phyloP scores from a whole-genome alignment of 129 eudicot genomes.

The Flaveria robusta region DNA sequence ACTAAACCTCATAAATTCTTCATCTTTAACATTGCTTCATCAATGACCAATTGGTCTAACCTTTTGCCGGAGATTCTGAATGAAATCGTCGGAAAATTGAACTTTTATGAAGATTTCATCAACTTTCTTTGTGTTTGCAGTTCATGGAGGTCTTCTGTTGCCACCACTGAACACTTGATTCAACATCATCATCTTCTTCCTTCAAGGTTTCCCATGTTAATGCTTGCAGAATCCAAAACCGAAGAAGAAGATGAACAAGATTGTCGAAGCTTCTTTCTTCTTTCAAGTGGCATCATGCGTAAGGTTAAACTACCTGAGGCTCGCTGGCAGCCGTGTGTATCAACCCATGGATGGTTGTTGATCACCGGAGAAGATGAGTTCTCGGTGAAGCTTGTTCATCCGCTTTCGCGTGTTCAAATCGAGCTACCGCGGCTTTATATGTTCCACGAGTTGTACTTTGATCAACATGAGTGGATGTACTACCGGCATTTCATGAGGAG shows the following conservation, averaged over 20 bases:
- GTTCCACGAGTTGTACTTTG: conserved; percentile 27
- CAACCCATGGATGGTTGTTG: conserved; percentile 32
- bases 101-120: conserved; percentile 32
- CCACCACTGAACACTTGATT: conserved; percentile 8
- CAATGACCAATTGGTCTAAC: conserved; percentile 27
- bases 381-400: conserved; percentile 24
- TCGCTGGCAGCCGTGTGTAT: conserved; percentile 24
- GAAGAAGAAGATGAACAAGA: conserved; percentile 13
- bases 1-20: no score
- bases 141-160: conserved; percentile 27
- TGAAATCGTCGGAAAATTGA: conserved; percentile 15
- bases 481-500: conserved; percentile 24
- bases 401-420: conserved; percentile 32
- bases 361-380: conserved; percentile 34
- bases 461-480: conserved; percentile 34
- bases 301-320: conserved; percentile 30
- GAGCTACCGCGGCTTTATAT: conserved; percentile 29
- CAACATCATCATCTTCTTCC: conserved; percentile 21
- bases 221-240: conserved; percentile 25
- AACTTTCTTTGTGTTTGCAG: conserved; percentile 34
- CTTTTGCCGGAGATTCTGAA: conserved; percentile 34
- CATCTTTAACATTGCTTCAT: no score
- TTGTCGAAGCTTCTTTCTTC: conserved; percentile 15
- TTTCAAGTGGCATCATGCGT: conserved; percentile 26
- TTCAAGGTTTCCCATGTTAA: conserved; percentile 28